phyloP scores from a whole-genome alignment of 2,329 filamentous ascomycete species.

The Aphanocladium album region DNA sequence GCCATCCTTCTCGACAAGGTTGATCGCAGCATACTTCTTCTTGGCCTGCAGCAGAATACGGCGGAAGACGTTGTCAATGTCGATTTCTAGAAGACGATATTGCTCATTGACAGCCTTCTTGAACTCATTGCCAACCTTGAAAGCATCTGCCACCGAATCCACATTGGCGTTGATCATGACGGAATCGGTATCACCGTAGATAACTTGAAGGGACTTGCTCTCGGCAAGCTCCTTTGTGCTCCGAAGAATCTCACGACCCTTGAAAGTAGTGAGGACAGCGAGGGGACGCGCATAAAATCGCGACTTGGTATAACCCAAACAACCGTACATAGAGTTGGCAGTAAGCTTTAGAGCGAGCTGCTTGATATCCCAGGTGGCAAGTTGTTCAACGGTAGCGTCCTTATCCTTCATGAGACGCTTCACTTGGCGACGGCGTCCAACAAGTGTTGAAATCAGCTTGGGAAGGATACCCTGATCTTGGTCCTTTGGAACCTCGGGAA shows the following conservation, averaged over 20 bases:
- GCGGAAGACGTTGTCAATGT: slow-evolving; percentile 96
- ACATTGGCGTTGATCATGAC: slow-evolving; percentile 99
- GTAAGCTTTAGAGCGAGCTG: slow-evolving; percentile 95
- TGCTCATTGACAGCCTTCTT: slow-evolving; percentile 91
- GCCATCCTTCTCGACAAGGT: slow-evolving; percentile 81
- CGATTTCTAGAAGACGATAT: slow-evolving; percentile 90
- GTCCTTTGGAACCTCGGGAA: slow-evolving; percentile 78
- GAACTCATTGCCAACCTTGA: slow-evolving; percentile 91
- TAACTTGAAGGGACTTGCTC: slow-evolving; percentile 84
- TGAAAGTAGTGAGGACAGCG: slow-evolving; percentile 92
- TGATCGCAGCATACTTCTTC: slow-evolving; percentile 98
- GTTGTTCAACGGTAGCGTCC: slow-evolving; percentile 74
- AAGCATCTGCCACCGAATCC: slow-evolving; percentile 82
- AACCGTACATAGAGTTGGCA: slow-evolving; percentile 99
- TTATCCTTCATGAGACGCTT: slow-evolving; percentile 98
- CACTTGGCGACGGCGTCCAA: slow-evolving; percentile 82
- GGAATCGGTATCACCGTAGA: slow-evolving; percentile 98
- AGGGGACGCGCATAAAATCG: slow-evolving; percentile 95
- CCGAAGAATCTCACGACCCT: slow-evolving; percentile 93
- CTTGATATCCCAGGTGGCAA: slow-evolving; percentile 96
- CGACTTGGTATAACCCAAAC: slow-evolving; percentile 92
- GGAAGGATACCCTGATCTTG: slow-evolving; percentile 83
- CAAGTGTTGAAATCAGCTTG: slow-evolving; percentile 84
- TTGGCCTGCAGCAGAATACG: slow-evolving; percentile 92
- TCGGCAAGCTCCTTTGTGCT: slow-evolving; percentile 96